Evolutionary conservation across 2,329 filamentous ascomycete genomes (phyloP).

Genomic region (Hirsutella rhossiliensis): DNA sequence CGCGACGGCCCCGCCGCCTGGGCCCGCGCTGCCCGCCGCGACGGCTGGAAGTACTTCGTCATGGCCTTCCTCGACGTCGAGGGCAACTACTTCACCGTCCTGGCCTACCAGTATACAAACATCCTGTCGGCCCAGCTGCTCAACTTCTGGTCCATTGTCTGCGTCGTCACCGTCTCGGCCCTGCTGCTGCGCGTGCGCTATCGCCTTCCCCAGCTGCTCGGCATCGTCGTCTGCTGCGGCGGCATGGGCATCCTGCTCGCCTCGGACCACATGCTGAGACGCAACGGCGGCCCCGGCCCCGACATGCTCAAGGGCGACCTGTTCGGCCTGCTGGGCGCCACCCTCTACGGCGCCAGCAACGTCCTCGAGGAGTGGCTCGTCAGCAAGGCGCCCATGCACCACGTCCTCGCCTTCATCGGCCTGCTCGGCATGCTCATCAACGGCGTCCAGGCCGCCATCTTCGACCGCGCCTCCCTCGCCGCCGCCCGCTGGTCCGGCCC

Average conservation of each 20-base stretch:
- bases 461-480: constrained; percentile 49
- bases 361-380: constrained; percentile 93
- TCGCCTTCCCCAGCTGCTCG: constrained; percentile 70
- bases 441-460: constrained; percentile 80
- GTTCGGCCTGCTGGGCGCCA: constrained; percentile 80
- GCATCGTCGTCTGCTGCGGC: constrained; percentile 83
- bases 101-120: constrained; percentile 87
- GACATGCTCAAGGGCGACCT: constrained; percentile 83
- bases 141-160: constrained; percentile 97
- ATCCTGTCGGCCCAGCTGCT: constrained; percentile 88
- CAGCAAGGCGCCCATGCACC: constrained; percentile 73
- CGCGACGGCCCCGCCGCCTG: constrained; percentile 66
- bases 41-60: constrained; percentile 91
- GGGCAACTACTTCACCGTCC: constrained; percentile 95
- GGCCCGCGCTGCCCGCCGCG: constrained; percentile 45
- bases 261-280: constrained; percentile 73
- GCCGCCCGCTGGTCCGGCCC: constrained; percentile 6
- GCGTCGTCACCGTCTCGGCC: constrained; percentile 80
- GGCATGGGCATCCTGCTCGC: constrained; percentile 80
- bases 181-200: constrained; percentile 78
- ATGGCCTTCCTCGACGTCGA: constrained; percentile 88
- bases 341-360: constrained; percentile 83
- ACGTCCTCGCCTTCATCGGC: constrained; percentile 84
- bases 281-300: constrained; percentile 54
- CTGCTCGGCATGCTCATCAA: constrained; percentile 86